phyloP scores from a whole-genome alignment of 495 filamentous ascomycete species.

The Xylaria longipes region DNA sequence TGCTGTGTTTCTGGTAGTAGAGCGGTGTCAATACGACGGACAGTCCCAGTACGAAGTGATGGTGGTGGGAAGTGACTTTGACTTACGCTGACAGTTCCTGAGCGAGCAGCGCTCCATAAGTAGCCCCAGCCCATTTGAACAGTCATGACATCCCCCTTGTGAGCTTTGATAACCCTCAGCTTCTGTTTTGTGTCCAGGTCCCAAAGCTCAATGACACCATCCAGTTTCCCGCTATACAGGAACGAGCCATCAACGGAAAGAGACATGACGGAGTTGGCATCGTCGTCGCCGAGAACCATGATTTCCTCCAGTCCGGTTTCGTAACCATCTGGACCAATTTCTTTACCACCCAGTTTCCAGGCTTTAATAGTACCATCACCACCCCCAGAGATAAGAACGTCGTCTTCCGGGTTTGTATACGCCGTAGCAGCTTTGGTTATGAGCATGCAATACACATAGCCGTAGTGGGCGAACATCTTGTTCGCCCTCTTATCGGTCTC shows the following conservation, averaged over 20 bases:
- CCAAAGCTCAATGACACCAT: constrained; percentile 96
- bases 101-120: constrained; percentile 82
- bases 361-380: constrained; percentile 93
- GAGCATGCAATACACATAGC: constrained; percentile 95
- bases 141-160: constrained; percentile 84
- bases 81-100: constrained; percentile 79
- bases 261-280: constrained; percentile 79
- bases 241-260: constrained; percentile 86
- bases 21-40: neutral
- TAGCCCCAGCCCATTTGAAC: constrained; percentile 82
- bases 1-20: constrained; percentile 59
- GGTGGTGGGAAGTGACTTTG: neutral
- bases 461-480: constrained; percentile 88
- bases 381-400: constrained; percentile 86
- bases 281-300: constrained; percentile 75
- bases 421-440: constrained; percentile 69
- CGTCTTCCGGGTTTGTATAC: constrained; percentile 69
- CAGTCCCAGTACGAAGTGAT: neutral
- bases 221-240: constrained; percentile 84
- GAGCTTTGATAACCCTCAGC: constrained; percentile 78
- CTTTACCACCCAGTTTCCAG: constrained; percentile 71
- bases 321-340: constrained; percentile 46
- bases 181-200: constrained; percentile 94
- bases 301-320: constrained; percentile 63
- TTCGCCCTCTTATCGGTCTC: constrained; percentile 86